Conservation (phyloP, 1,284 basidiomycete genomes). For the Rhodotorula sp. region DNA sequence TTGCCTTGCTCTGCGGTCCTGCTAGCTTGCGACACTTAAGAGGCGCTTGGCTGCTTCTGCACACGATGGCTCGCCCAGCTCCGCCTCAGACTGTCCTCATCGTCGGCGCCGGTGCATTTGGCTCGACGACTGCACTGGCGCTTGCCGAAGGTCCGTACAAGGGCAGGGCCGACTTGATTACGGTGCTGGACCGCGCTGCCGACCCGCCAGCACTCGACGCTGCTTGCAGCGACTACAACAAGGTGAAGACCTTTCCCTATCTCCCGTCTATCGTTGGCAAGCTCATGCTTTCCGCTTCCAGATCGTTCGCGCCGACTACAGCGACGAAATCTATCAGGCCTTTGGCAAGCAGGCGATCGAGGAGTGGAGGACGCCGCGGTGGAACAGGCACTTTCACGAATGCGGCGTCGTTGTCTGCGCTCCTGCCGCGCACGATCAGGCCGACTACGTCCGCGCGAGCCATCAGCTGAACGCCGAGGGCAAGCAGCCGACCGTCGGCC, state of each 20-base stretch:
- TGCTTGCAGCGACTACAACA: slow-evolving; percentile 39
- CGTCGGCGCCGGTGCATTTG: slow-evolving; percentile 37
- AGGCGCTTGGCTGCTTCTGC: too few relatives aligned
- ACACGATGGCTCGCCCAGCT: neutral
- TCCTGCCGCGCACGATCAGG: slow-evolving; percentile 10
- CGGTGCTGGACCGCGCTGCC: slow-evolving; percentile 28
- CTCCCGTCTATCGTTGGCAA: neutral
- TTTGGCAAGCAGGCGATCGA: slow-evolving; percentile 26
- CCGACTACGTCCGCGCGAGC: slow-evolving; percentile 19
- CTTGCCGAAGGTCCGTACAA: slow-evolving; percentile 28
- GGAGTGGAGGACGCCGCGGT: slow-evolving; percentile 23
- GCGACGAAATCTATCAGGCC: slow-evolving; percentile 32
- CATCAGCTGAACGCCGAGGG: slow-evolving; percentile 24
- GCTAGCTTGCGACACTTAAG: too few relatives aligned
- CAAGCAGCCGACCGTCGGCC: neutral
- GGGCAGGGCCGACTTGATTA: slow-evolving; percentile 24
- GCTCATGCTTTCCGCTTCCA: neutral
- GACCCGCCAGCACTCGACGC: slow-evolving; percentile 29
- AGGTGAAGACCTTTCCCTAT: slow-evolving; percentile 3
- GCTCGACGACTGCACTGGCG: slow-evolving; percentile 21
- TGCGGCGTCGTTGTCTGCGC: slow-evolving; percentile 23
- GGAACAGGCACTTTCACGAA: slow-evolving; percentile 13
- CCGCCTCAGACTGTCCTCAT: slow-evolving; percentile 25
- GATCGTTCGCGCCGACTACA: slow-evolving; percentile 34
- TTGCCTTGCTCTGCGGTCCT: too few relatives aligned